Conservation (phyloP, 1,284 basidiomycete species). For the Cronartium quercuum region DNA sequence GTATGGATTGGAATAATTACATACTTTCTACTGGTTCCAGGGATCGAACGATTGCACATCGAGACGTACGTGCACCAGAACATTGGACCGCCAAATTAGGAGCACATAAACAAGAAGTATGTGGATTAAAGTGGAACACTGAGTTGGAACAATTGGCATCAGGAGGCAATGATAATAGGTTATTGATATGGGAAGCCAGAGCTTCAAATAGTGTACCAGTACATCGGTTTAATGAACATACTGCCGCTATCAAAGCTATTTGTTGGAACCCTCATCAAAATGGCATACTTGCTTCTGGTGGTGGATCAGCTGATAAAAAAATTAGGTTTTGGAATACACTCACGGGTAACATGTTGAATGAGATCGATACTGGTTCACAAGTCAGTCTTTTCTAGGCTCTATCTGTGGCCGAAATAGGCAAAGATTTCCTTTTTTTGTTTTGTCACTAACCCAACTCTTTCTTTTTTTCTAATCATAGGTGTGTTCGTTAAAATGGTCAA, state of each 20-base stretch:
- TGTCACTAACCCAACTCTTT: neutral
- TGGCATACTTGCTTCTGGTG: slow-evolving; percentile 88
- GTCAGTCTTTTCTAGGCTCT: neutral
- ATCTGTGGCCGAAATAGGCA: neutral
- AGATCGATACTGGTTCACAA: slow-evolving; percentile 87
- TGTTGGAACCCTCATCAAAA: slow-evolving; percentile 95
- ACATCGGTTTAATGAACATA: slow-evolving; percentile 92
- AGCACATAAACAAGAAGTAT: slow-evolving; percentile 90
- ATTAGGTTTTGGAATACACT: slow-evolving; percentile 95
- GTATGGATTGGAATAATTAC: slow-evolving; percentile 86
- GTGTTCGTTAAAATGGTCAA: slow-evolving; percentile 93
- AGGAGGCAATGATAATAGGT: slow-evolving; percentile 97
- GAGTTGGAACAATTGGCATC: slow-evolving; percentile 72
- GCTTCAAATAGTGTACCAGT: slow-evolving; percentile 55
- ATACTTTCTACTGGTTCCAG: slow-evolving; percentile 85
- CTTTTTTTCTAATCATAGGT: slow-evolving; percentile 53
- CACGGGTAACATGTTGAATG: slow-evolving; percentile 59
- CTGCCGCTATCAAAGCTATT: slow-evolving; percentile 93
- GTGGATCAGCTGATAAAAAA: slow-evolving; percentile 88
- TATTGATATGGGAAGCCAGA: slow-evolving; percentile 70
- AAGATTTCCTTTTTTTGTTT: neutral
- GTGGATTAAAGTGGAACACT: slow-evolving; percentile 83
- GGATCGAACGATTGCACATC: slow-evolving; percentile 82
- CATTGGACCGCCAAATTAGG: slow-evolving; percentile 70
- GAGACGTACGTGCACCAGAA: slow-evolving; percentile 70